These are phyloP conservation scores for Talaromyces verruculosus DNA, from an alignment of 2,329 filamentous ascomycete species.

Conservation along the genomic window DNA sequence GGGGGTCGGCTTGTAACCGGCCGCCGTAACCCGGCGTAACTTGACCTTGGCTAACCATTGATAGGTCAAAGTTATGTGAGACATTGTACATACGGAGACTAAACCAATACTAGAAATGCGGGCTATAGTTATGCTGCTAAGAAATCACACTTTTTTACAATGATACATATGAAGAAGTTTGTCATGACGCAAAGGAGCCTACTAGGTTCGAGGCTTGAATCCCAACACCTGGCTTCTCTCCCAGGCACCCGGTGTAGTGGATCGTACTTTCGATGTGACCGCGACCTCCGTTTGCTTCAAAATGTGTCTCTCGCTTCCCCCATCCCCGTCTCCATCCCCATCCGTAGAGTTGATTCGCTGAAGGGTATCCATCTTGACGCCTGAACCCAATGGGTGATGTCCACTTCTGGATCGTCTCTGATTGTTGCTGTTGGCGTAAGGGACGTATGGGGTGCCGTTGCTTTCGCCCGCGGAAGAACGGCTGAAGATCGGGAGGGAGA, in stretches of 20 bases:
- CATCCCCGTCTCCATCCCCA: background rate
- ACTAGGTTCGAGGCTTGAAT: slow-evolving; percentile 1
- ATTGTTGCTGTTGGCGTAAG: slow-evolving; percentile 1
- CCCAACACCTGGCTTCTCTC: slow-evolving; percentile 14
- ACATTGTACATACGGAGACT: background rate
- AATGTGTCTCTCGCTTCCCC: slow-evolving; percentile 12
- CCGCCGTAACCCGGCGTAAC: too few relatives aligned
- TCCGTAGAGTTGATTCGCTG: background rate
- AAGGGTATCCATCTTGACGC: slow-evolving; percentile 11
- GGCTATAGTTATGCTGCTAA: background rate
- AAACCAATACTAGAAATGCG: background rate
- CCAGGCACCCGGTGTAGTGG: slow-evolving; percentile 8
- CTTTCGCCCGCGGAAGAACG: slow-evolving; percentile 12
- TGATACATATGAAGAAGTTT: background rate
- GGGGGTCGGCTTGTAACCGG: too few relatives aligned
- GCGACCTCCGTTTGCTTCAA: slow-evolving; percentile 11
- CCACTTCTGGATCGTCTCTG: slow-evolving; percentile 3
- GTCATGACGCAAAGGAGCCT: background rate
- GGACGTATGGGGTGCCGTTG: background rate
- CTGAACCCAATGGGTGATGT: slow-evolving; percentile 1
- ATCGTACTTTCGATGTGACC: slow-evolving; percentile 7
- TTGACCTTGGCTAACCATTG: too few relatives aligned
- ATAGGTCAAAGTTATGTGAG: background rate
- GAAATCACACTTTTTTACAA: background rate
- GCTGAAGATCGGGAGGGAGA: slow-evolving; percentile 26